A percentile compares a stretch with the other conserved stretches of the same genome.
Conservation (phyloP, 2,329 filamentous ascomycete genomes). For the Rosellinia necatrix region DNA sequence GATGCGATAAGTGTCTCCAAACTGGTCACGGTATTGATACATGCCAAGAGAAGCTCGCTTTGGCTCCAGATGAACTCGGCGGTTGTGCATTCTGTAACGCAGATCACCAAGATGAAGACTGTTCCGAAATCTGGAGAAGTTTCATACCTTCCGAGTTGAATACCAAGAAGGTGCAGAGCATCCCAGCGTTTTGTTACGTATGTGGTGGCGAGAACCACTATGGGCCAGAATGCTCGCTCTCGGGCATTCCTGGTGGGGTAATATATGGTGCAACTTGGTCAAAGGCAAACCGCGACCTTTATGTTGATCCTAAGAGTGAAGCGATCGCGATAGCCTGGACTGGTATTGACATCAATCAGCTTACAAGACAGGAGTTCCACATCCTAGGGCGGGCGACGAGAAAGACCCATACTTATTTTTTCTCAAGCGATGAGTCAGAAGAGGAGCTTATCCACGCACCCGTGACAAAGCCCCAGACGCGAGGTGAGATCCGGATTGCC, state of each 20-base stretch:
- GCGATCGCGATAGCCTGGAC: conserved; percentile 45
- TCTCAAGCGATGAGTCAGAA: conserved; percentile 42
- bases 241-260: conserved; percentile 28
- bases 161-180: conserved; percentile 53
- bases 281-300: conserved; percentile 52
- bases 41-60: conserved; percentile 61
- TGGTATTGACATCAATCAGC: conserved; percentile 17
- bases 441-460: conserved; percentile 39
- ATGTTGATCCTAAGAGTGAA: conserved; percentile 52
- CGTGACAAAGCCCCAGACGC: conserved; percentile 28
- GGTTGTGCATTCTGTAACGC: conserved; percentile 66
- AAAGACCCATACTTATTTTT: conserved; percentile 38
- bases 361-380: conserved; percentile 29
- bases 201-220: conserved; percentile 62
- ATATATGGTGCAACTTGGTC: conserved; percentile 57
- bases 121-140: conserved; percentile 64
- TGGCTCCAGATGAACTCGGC: conserved; percentile 57
- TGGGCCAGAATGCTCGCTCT: conserved; percentile 57
- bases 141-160: conserved; percentile 50
- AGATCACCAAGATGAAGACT: conserved; percentile 63
- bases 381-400: conserved; percentile 36
- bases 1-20: conserved; percentile 65
- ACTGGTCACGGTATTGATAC: conserved; percentile 58
- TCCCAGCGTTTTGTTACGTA: conserved; percentile 59
- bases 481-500: conserved; percentile 37